Percentiles rank a stretch among this genome's conserved stretches.
Evolutionary conservation across 108 stramenopile species (phyloP).

Genomic region (Fistulifera pelliculosa): DNA sequence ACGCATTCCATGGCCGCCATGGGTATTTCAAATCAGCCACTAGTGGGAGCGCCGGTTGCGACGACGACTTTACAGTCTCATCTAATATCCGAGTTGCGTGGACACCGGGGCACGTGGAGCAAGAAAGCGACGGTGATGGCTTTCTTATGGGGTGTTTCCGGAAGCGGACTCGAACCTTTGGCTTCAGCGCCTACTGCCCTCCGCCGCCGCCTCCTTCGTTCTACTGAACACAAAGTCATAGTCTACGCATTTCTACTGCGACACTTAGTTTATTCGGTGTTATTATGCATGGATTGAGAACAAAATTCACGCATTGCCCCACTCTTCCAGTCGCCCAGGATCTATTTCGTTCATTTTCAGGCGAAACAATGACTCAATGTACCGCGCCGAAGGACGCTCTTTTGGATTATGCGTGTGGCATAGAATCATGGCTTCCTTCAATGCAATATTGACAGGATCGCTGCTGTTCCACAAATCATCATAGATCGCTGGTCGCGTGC

Average conservation of each 20-base stretch:
- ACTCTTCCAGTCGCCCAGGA: conserved; percentile 3
- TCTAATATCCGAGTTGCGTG: not conserved
- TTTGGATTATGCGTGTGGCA: conserved; percentile 42
- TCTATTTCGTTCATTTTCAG: not conserved
- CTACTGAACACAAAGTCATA: too few species aligned
- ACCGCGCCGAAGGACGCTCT: conserved; percentile 37
- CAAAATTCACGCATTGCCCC: not conserved
- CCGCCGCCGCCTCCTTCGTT: conserved; percentile 5
- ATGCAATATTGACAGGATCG: conserved; percentile 30
- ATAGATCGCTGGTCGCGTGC: conserved; percentile 28
- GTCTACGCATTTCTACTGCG: too few species aligned
- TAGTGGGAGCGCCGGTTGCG: not conserved
- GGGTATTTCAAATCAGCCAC: too few species aligned
- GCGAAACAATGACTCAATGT: conserved; percentile 16
- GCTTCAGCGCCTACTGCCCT: conserved; percentile 8
- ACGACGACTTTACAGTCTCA: not conserved
- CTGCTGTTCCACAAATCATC: conserved; percentile 18
- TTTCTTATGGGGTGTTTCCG: conserved; percentile 20
- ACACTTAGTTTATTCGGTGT: too few species aligned
- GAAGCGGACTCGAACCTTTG: conserved; percentile 10
- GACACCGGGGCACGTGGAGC: conserved; percentile 1
- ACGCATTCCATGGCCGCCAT: too few species aligned
- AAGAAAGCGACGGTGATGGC: conserved; percentile 6
- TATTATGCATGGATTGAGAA: too few species aligned
- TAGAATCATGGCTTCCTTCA: conserved; percentile 35